These are phyloP conservation scores for Hypoxylon sp. DNA, from an alignment of 2,329 filamentous ascomycete genomes.

Conservation along the genomic window DNA sequence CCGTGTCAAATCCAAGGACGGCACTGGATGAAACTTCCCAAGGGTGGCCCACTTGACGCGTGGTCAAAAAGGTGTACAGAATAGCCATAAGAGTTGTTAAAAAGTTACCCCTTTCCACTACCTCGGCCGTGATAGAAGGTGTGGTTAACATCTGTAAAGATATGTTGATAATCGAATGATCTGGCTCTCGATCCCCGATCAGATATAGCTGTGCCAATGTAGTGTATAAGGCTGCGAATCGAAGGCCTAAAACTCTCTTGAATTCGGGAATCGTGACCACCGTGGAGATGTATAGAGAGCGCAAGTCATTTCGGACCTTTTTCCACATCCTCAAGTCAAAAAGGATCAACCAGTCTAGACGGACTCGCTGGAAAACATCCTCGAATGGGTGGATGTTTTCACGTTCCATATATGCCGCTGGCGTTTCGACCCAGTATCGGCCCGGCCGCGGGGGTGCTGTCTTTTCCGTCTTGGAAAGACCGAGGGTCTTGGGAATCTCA, in stretches of 20 bases:
- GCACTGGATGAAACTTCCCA: conserved; percentile 87
- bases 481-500: conserved; percentile 84
- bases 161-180: conserved; percentile 98
- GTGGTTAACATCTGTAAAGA: conserved; percentile 97
- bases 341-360: conserved; percentile 91
- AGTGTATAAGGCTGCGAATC: conserved; percentile 96
- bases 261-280: conserved; percentile 96
- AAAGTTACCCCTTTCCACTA: conserved; percentile 95
- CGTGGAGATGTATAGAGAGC: conserved; percentile 94
- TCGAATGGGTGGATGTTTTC: conserved; percentile 76
- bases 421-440: conserved; percentile 86
- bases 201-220: conserved; percentile 92
- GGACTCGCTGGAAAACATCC: conserved; percentile 86
- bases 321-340: conserved; percentile 98
- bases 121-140: conserved; percentile 93
- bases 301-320: conserved; percentile 86
- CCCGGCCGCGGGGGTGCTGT: conserved; percentile 69
- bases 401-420: conserved; percentile 70
- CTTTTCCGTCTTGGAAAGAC: conserved; percentile 53
- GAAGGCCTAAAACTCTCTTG: conserved; percentile 89
- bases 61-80: conserved; percentile 95
- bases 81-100: conserved; percentile 95
- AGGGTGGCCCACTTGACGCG: conserved; percentile 92
- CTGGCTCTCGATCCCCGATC: conserved; percentile 93
- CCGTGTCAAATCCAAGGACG: conserved; percentile 90